Evolutionary conservation across 2,329 filamentous ascomycete genomes (phyloP).

Genomic region (Graphilbum ipis-grandicollis): DNA sequence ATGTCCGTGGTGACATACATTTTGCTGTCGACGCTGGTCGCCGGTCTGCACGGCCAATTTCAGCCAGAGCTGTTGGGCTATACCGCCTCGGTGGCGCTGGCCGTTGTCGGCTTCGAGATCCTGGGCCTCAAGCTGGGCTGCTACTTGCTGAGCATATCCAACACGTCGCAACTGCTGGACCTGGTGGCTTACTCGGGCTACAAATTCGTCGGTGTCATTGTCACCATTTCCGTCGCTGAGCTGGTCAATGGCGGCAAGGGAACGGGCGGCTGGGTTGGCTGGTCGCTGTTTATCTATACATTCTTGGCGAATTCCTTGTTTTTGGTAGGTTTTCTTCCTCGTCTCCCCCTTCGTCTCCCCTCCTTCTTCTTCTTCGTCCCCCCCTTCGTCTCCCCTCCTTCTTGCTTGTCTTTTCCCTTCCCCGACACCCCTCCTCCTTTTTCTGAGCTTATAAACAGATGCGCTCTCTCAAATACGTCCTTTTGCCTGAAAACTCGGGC

Average conservation of each 20-base stretch:
- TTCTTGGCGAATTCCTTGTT: conserved; percentile 93
- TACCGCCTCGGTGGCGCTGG: conserved; percentile 69
- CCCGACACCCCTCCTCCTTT: no score
- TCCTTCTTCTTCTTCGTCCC: neutral
- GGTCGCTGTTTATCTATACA: conserved; percentile 78
- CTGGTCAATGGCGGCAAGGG: conserved; percentile 62
- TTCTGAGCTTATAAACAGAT: no score
- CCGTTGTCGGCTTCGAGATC: conserved; percentile 76
- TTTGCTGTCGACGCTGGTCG: conserved; percentile 76
- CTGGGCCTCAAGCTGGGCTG: conserved; percentile 80
- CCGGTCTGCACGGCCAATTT: conserved; percentile 79
- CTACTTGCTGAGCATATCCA: conserved; percentile 85
- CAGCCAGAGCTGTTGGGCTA: conserved; percentile 85
- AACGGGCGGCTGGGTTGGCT: conserved; percentile 76
- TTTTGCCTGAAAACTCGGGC: conserved; percentile 65
- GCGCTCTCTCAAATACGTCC: conserved; percentile 85
- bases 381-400: no score
- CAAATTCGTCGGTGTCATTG: conserved; percentile 95
- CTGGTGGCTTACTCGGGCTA: conserved; percentile 93
- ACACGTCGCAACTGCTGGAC: conserved; percentile 84
- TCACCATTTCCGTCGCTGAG: conserved; percentile 67
- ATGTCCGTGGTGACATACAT: conserved; percentile 99
- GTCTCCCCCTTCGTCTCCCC: neutral
- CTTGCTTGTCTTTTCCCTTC: neutral
- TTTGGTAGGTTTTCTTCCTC: conserved; percentile 44